Percentiles rank a stretch among this genome's conserved stretches.
Evolutionary conservation across 345 rosid species (phyloP).

Genomic region (Diplotaxis tenuifolia): DNA sequence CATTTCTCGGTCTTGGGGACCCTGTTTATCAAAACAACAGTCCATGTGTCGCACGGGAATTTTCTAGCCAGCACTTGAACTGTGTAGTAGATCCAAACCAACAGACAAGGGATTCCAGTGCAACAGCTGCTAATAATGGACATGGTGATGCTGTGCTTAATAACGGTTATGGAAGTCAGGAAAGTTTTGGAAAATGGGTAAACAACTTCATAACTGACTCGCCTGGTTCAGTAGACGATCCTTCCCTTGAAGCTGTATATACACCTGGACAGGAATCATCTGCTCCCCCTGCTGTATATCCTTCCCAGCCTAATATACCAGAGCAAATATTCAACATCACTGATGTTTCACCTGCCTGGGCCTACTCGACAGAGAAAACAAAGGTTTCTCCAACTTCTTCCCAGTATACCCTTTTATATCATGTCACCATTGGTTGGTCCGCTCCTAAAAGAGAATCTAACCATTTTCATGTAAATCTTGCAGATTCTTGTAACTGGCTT

Average conservation of each 20-base stretch:
- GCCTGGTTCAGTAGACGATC: conserved; percentile 52
- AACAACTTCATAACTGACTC: conserved; percentile 55
- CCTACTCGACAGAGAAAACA: conserved; percentile 73
- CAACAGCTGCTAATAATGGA: conserved; percentile 40
- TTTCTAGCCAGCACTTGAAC: conserved; percentile 33
- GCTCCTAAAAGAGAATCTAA: not conserved
- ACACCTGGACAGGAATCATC: conserved; percentile 45
- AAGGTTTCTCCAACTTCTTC: conserved; percentile 49
- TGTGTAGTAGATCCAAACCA: conserved; percentile 31
- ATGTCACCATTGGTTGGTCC: not conserved
- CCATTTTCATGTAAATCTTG: conserved; percentile 15
- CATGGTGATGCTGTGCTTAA: conserved; percentile 35
- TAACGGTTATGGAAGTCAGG: conserved; percentile 72
- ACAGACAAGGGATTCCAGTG: conserved; percentile 38
- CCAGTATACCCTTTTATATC: not conserved
- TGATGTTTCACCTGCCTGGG: conserved; percentile 85
- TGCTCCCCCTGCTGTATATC: conserved; percentile 37
- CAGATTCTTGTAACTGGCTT: conserved; percentile 75
- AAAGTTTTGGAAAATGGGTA: conserved; percentile 90
- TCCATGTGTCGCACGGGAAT: conserved; percentile 35
- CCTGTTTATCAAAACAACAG: conserved; percentile 32
- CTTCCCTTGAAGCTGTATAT: conserved; percentile 46
- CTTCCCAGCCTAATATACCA: conserved; percentile 42
- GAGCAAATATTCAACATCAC: conserved; percentile 68
- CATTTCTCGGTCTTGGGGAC: conserved; percentile 25